A percentile compares a stretch with the other conserved stretches of the same genome.
These are phyloP conservation scores for Boletus tomentosulus DNA, from an alignment of 768 basidiomycete genomes.

Conservation along the genomic window DNA sequence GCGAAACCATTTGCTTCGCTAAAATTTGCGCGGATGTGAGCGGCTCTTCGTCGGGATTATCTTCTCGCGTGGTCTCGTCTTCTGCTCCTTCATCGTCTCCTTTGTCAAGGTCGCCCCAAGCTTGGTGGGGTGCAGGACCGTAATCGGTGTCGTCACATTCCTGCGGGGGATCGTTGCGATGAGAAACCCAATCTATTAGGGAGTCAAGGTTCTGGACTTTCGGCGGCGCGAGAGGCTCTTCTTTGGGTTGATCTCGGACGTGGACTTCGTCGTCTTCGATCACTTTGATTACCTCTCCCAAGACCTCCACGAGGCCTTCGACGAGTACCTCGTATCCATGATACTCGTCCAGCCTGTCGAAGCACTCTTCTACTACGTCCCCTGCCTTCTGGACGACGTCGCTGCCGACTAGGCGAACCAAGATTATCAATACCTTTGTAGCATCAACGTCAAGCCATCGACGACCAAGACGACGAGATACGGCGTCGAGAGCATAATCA, in stretches of 20 bases:
- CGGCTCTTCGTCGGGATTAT: slow-evolving; percentile 37
- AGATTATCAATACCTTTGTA: slow-evolving; percentile 79
- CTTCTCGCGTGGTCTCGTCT: slow-evolving; percentile 11
- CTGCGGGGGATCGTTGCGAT: slow-evolving; percentile 34
- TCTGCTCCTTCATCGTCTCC: slow-evolving; percentile 23
- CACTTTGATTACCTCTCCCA: slow-evolving; percentile 79
- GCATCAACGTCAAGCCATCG: slow-evolving; percentile 85
- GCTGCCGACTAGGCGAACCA: slow-evolving; percentile 82
- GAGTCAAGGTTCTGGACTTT: slow-evolving; percentile 39
- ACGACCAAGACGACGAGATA: slow-evolving; percentile 76
- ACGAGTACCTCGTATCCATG: slow-evolving; percentile 89
- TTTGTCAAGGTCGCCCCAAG: slow-evolving; percentile 46
- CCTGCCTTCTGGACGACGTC: slow-evolving; percentile 86
- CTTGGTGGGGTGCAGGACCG: slow-evolving; percentile 54
- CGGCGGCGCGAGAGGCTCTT: slow-evolving; percentile 14
- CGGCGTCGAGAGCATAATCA: slow-evolving; percentile 91
- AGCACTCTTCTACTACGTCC: slow-evolving; percentile 96
- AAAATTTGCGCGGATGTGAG: slow-evolving; percentile 71
- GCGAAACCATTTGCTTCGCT: slow-evolving; percentile 80
- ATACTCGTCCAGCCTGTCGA: slow-evolving; percentile 92
- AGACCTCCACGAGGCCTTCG: slow-evolving; percentile 81
- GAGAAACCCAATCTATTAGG: slow-evolving; percentile 65
- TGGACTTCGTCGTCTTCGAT: slow-evolving; percentile 54
- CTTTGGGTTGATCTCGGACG: slow-evolving; percentile 18
- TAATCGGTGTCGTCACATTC: slow-evolving; percentile 47